Conservation (phyloP, 2,329 filamentous ascomycete species). For the Aspergillus sp. region DNA sequence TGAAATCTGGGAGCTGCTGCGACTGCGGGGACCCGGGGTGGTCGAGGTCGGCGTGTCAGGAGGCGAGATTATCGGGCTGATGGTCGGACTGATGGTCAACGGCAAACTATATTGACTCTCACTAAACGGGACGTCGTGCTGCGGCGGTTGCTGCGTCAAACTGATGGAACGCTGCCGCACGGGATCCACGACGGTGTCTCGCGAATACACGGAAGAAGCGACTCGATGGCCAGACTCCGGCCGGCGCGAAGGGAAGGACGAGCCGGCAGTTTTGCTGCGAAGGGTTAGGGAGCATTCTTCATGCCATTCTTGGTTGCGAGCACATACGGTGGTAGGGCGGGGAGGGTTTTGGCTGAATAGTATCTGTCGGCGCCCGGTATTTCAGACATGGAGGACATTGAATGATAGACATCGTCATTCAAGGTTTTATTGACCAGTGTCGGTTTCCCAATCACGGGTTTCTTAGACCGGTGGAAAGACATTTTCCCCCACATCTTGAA, state of each 20-base stretch:
- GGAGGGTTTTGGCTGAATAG: slow-evolving; percentile 32
- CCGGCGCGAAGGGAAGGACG: slow-evolving; percentile 17
- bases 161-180: slow-evolving; percentile 18
- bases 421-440: slow-evolving; percentile 47
- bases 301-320: background rate
- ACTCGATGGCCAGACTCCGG: slow-evolving; percentile 40
- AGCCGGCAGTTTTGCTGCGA: slow-evolving; percentile 17
- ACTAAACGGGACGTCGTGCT: background rate
- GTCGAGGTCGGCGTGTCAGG: slow-evolving; percentile 42
- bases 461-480: slow-evolving; percentile 46
- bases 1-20: slow-evolving; percentile 37
- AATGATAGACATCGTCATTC: slow-evolving; percentile 46
- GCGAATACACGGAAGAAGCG: slow-evolving; percentile 62
- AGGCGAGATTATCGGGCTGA: slow-evolving; percentile 48
- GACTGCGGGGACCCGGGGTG: slow-evolving; percentile 22
- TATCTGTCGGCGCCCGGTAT: slow-evolving; percentile 21
- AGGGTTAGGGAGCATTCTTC: slow-evolving; percentile 6
- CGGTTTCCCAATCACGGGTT: slow-evolving; percentile 46
- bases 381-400: slow-evolving; percentile 34
- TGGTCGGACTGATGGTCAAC: background rate
- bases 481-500: slow-evolving; percentile 56
- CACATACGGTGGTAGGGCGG: slow-evolving; percentile 41
- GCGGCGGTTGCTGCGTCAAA: slow-evolving; percentile 11
- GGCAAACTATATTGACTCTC: background rate
- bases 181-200: slow-evolving; percentile 39